phyloP scores from a whole-genome alignment of 768 basidiomycete genomes.

The Pleurotus ostreatus region DNA sequence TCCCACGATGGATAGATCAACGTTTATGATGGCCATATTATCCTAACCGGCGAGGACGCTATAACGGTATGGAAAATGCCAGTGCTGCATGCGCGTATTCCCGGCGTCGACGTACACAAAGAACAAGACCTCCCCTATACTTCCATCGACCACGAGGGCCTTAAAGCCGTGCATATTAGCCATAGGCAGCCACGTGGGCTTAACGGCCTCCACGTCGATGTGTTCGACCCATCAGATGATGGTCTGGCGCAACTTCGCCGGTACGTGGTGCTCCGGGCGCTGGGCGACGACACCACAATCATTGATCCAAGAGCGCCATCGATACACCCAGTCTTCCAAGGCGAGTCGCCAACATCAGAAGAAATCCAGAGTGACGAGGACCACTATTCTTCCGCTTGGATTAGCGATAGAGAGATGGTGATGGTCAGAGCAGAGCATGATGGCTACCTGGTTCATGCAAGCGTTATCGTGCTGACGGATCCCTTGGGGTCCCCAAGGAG shows the following conservation, averaged over 20 bases:
- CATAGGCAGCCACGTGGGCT: slow-evolving; percentile 2
- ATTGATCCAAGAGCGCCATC: slow-evolving; percentile 4
- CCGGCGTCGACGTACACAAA: slow-evolving; percentile 4
- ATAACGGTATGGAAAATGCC: slow-evolving; percentile 8
- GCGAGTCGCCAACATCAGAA: slow-evolving; percentile 2
- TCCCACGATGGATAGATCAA: background rate
- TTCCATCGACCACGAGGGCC: background rate
- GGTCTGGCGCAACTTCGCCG: background rate
- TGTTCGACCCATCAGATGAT: background rate
- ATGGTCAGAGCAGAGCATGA: slow-evolving; percentile 5
- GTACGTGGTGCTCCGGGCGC: background rate
- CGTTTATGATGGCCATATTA: background rate
- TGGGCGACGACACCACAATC: background rate
- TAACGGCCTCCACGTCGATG: background rate
- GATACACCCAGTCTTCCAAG: background rate
- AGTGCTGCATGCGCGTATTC: background rate
- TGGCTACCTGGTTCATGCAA: slow-evolving; percentile 1
- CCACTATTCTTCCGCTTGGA: slow-evolving; percentile 1
- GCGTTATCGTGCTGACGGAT: background rate
- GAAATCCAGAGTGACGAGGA: background rate
- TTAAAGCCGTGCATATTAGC: background rate
- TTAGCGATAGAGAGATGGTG: slow-evolving; percentile 1
- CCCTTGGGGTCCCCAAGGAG: background rate
- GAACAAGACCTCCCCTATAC: background rate
- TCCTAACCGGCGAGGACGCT: background rate